phyloP scores from a whole-genome alignment of 148 eudicot genomes.

The Mesembryanthemum crystallinum region DNA sequence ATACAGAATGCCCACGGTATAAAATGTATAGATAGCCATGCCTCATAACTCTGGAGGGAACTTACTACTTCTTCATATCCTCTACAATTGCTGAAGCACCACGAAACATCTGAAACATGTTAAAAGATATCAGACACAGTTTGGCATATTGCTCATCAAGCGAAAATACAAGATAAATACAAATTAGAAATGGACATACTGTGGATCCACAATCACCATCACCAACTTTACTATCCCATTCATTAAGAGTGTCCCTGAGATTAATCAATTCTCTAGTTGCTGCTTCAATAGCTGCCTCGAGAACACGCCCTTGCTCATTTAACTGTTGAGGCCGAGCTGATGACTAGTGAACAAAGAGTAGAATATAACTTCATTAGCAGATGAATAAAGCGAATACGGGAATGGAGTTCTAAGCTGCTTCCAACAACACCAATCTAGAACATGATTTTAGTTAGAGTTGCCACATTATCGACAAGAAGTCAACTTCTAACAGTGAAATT shows the following conservation, averaged over 20 bases:
- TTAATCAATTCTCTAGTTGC: slow-evolving; percentile 64
- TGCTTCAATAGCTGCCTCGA: slow-evolving; percentile 87
- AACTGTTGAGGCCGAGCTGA: slow-evolving; percentile 66
- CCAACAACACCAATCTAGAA: neutral
- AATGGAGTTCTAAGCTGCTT: neutral
- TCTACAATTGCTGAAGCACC: slow-evolving; percentile 87
- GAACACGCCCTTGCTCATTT: slow-evolving; percentile 54
- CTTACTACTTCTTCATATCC: slow-evolving; percentile 80
- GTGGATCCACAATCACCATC: slow-evolving; percentile 99
- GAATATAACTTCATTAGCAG: slow-evolving; percentile 4
- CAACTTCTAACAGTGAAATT: neutral
- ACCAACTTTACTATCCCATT: slow-evolving; percentile 96
- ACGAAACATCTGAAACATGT: slow-evolving; percentile 70
- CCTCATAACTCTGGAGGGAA: slow-evolving; percentile 8
- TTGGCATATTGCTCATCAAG: neutral
- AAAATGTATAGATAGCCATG: neutral
- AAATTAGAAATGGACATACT: slow-evolving; percentile 38
- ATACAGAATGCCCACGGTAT: neutral
- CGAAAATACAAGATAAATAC: neutral
- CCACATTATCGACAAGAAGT: neutral
- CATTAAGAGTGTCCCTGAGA: slow-evolving; percentile 75
- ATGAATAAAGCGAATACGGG: neutral
- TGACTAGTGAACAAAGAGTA: slow-evolving; percentile 35
- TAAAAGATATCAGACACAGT: slow-evolving; percentile 26
- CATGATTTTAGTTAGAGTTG: slow-evolving; percentile 3